phyloP scores from a whole-genome alignment of 306 rosid genomes.

The Cucurbita pepo region DNA sequence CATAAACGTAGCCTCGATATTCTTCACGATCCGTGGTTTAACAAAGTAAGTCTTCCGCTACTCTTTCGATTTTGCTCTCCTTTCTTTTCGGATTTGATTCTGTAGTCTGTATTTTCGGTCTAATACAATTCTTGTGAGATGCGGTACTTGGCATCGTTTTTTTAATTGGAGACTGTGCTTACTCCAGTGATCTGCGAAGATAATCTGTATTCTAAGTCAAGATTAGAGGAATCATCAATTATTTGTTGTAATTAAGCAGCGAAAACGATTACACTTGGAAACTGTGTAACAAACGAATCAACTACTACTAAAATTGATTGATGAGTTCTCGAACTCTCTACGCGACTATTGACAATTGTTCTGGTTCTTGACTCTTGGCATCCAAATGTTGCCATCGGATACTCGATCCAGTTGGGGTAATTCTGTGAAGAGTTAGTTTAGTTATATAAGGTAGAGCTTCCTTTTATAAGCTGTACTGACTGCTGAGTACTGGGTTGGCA shows the following conservation, averaged over 20 bases:
- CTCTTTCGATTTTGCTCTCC: neutral
- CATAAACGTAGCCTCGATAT: constrained; percentile 94
- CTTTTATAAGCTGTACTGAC: neutral
- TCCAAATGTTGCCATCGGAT: neutral
- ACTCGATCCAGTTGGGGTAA: neutral
- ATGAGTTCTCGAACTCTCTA: neutral
- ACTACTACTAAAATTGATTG: neutral
- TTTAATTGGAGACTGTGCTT: neutral
- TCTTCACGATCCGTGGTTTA: constrained; percentile 98
- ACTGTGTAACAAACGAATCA: neutral
- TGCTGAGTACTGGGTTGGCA: neutral
- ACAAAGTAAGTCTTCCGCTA: constrained; percentile 29
- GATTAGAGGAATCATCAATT: neutral
- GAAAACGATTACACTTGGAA: neutral
- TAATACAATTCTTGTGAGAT: neutral
- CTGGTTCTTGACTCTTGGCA: neutral
- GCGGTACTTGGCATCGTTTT: neutral
- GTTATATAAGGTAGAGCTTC: neutral
- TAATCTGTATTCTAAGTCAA: neutral
- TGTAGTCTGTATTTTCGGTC: neutral
- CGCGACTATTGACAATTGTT: neutral
- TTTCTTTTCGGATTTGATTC: neutral
- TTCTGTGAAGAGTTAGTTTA: neutral
- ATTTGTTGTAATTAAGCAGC: neutral
- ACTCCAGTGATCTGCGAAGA: neutral